Percentiles rank a stretch among this genome's conserved stretches.
phyloP scores from a whole-genome alignment of 2,329 filamentous ascomycete species.

The Colletotrichum truncatum region DNA sequence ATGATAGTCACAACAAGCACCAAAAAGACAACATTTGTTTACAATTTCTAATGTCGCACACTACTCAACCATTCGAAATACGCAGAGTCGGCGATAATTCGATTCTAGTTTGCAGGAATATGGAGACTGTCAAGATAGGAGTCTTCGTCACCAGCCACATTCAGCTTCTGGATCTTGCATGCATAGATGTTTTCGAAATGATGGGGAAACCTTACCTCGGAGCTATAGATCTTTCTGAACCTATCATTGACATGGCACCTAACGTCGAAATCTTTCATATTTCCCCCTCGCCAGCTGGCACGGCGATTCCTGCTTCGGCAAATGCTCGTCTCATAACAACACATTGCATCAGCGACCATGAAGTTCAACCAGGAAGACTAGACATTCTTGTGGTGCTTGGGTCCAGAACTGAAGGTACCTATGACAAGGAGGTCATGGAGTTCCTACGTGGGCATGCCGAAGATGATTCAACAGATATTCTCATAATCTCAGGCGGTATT shows the following conservation, averaged over 20 bases:
- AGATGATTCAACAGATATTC: neutral
- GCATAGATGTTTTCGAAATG: slow-evolving; percentile 57
- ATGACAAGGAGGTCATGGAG: neutral
- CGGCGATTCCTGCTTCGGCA: neutral
- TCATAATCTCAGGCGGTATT: neutral
- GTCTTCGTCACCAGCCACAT: slow-evolving; percentile 57
- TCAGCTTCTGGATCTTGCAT: slow-evolving; percentile 60
- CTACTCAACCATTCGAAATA: neutral
- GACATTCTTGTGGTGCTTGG: neutral
- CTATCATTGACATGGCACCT: neutral
- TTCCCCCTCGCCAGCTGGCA: neutral
- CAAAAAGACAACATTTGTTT: neutral
- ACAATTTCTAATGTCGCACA: neutral
- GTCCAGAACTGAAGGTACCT: neutral
- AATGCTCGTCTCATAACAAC: neutral
- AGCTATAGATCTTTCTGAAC: neutral
- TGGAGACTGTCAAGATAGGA: slow-evolving; percentile 50
- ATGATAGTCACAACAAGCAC: too few species aligned
- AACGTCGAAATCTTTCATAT: neutral
- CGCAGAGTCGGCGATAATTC: neutral
- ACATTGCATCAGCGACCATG: neutral
- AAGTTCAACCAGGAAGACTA: neutral
- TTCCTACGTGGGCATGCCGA: neutral
- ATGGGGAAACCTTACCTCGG: slow-evolving; percentile 35
- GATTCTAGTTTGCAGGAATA: neutral